Evolutionary conservation across 2,329 filamentous ascomycete genomes (phyloP).

Genomic region (Hymenoscyphus repandus): DNA sequence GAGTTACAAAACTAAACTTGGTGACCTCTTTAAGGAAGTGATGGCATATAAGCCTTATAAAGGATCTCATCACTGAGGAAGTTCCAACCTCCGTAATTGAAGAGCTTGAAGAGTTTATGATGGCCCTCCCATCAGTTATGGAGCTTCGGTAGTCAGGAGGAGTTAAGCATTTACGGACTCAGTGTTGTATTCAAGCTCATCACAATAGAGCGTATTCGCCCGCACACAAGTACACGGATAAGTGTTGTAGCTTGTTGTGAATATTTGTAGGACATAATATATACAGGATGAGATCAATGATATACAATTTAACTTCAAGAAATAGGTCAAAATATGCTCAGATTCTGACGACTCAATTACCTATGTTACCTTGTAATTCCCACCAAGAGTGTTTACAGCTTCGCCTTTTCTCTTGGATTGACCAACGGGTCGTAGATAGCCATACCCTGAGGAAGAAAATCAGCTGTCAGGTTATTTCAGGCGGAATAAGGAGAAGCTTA

Average conservation of each 20-base stretch:
- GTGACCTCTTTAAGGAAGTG: too few species aligned
- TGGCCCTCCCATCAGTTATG: too few species aligned
- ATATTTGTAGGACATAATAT: background rate
- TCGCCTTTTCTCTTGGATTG: conserved; percentile 43
- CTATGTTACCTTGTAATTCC: background rate
- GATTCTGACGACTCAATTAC: background rate
- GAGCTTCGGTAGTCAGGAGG: too few species aligned
- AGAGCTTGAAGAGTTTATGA: too few species aligned
- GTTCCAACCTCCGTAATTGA: too few species aligned
- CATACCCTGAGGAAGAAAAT: conserved; percentile 18
- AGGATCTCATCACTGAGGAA: too few species aligned
- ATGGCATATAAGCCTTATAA: too few species aligned
- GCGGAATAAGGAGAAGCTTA: conserved; percentile 14
- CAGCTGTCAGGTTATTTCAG: conserved; percentile 7
- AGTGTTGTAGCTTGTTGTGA: background rate
- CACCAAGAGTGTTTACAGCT: conserved; percentile 32
- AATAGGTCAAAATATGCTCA: background rate
- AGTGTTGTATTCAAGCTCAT: too few species aligned
- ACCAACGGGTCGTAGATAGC: conserved; percentile 41
- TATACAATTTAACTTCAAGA: background rate
- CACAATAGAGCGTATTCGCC: too few species aligned
- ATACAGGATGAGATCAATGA: background rate
- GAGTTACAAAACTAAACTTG: too few species aligned
- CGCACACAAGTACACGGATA: too few species aligned
- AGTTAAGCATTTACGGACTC: too few species aligned